Conservation (phyloP, 805 yeast genomes). For the Metschnikowia corniflorae region DNA sequence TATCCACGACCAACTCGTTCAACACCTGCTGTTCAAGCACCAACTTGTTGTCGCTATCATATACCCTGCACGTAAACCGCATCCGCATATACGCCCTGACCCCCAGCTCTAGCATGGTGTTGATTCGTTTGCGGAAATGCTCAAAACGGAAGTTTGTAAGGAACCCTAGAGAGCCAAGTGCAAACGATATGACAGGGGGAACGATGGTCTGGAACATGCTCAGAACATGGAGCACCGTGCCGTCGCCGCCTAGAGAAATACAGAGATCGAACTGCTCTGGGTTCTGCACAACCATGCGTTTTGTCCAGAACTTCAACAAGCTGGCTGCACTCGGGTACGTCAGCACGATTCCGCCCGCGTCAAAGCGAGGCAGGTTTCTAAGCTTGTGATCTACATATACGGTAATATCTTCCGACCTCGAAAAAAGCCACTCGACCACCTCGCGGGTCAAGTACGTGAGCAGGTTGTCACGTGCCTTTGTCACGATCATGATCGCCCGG, state of each 20-base stretch:
- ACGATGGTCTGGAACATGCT: slow-evolving; percentile 43
- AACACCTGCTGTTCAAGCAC: slow-evolving; percentile 71
- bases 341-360: slow-evolving; percentile 47
- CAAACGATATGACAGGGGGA: slow-evolving; percentile 45
- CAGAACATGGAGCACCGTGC: slow-evolving; percentile 43
- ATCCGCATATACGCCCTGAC: slow-evolving; percentile 75
- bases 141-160: slow-evolving; percentile 79
- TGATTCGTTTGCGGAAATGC: slow-evolving; percentile 58
- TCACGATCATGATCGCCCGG: slow-evolving; percentile 71
- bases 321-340: slow-evolving; percentile 45
- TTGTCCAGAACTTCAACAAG: slow-evolving; percentile 66
- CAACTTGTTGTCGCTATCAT: slow-evolving; percentile 47
- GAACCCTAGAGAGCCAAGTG: slow-evolving; percentile 42
- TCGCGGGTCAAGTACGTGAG: slow-evolving; percentile 73
- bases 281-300: slow-evolving; percentile 45
- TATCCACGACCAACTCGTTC: slow-evolving; percentile 85
- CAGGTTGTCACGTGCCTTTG: slow-evolving; percentile 86
- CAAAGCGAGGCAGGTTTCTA: slow-evolving; percentile 59
- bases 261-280: slow-evolving; percentile 44
- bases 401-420: slow-evolving; percentile 30
- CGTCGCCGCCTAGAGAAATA: slow-evolving; percentile 46
- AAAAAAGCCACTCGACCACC: slow-evolving; percentile 71
- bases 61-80: slow-evolving; percentile 82
- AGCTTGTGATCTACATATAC: slow-evolving; percentile 77
- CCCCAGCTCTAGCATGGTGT: slow-evolving; percentile 61